A percentile compares a stretch with the other conserved stretches of the same genome.
phyloP scores from a whole-genome alignment of 2,329 filamentous ascomycete genomes.

The Alternaria tenuissima region DNA sequence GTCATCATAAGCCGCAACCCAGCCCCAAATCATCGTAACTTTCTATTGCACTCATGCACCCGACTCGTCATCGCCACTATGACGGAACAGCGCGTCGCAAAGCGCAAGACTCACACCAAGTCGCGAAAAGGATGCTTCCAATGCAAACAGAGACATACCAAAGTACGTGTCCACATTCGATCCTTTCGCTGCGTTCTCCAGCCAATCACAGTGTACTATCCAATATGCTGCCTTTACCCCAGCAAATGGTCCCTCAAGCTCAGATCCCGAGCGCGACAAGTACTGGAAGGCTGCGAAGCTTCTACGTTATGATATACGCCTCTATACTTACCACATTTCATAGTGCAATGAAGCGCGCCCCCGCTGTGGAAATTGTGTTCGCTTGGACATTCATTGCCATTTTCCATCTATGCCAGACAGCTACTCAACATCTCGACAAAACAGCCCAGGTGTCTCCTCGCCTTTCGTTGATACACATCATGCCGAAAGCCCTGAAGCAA shows the following conservation, averaged over 20 bases:
- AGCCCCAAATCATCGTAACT: constrained; percentile 1
- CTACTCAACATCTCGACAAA: constrained; percentile 29
- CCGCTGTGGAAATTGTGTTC: constrained; percentile 41
- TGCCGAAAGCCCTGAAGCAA: constrained; percentile 16
- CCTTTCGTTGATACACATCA: constrained; percentile 9
- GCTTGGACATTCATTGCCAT: constrained; percentile 41
- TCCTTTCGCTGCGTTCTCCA: neutral
- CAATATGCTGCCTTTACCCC: constrained; percentile 2
- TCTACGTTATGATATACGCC: neutral
- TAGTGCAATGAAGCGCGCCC: constrained; percentile 45
- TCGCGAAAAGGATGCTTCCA: constrained; percentile 42
- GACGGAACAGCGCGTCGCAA: constrained; percentile 32
- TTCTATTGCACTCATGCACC: constrained; percentile 2
- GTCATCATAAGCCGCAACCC: constrained; percentile 1
- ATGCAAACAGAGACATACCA: constrained; percentile 46
- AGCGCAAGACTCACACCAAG: constrained; percentile 45
- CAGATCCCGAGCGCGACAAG: neutral
- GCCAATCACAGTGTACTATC: constrained; percentile 16
- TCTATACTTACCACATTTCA: constrained; percentile 7
- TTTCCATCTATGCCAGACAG: constrained; percentile 33
- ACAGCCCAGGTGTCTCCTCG: constrained; percentile 22
- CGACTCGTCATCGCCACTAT: constrained; percentile 11
- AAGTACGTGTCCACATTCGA: constrained; percentile 30
- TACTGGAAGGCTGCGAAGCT: neutral
- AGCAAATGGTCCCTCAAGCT: neutral